phyloP scores from a whole-genome alignment of 2,329 filamentous ascomycete species.

The Hypoxylon sp. region DNA sequence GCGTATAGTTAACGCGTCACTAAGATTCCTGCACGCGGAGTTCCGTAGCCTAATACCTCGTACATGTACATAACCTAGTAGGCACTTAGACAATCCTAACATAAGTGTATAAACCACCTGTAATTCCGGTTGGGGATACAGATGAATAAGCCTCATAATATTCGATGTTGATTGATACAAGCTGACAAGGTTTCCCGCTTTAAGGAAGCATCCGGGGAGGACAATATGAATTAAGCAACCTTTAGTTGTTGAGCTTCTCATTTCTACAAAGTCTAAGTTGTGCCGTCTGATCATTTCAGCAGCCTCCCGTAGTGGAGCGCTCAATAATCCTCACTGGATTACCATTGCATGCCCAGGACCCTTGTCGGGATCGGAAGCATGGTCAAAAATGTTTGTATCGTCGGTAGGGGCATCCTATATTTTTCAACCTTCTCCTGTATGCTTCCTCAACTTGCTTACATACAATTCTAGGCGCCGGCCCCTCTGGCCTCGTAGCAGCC shows the following conservation, averaged over 20 bases:
- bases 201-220: not conserved
- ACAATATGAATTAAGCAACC: constrained; percentile 4
- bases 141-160: not conserved
- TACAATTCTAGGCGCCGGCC: constrained; percentile 71
- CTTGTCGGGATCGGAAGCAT: constrained; percentile 47
- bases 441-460: constrained; percentile 22
- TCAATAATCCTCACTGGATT: constrained; percentile 30
- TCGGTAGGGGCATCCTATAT: constrained; percentile 58
- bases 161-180: constrained; percentile 2
- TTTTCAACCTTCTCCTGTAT: not conserved
- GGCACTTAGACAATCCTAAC: not conserved
- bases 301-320: constrained; percentile 17
- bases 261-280: constrained; percentile 17
- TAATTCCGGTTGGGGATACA: constrained; percentile 7
- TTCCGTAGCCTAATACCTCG: not conserved
- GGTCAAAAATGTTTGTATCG: constrained; percentile 67
- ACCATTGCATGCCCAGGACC: constrained; percentile 27
- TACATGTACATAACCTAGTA: not conserved
- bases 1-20: constrained; percentile 39
- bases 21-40: constrained; percentile 5
- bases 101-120: constrained; percentile 11
- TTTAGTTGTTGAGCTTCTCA: not conserved
- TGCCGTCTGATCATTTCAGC: constrained; percentile 12
- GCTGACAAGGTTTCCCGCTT: not conserved
- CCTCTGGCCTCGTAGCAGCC: constrained; percentile 77